Conservation (phyloP, 148 eudicot genomes). For the Silene latifolia region DNA sequence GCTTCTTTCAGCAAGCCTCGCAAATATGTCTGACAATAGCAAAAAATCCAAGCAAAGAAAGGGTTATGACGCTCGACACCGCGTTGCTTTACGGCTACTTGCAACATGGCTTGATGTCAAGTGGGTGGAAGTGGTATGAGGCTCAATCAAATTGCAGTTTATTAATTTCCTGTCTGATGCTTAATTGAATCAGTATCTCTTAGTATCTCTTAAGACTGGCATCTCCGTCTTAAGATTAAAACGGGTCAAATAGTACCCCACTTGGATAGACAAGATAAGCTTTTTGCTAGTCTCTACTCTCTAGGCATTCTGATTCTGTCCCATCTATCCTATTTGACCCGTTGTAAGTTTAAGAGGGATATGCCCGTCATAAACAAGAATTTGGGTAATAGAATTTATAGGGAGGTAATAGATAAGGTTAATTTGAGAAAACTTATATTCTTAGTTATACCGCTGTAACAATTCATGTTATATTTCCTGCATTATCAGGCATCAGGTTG, state of each 20-base stretch:
- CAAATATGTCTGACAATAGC: conserved; percentile 52
- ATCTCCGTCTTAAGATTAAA: no score
- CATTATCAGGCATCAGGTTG: conserved; percentile 9
- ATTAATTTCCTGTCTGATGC: background rate
- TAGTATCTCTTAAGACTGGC: no score
- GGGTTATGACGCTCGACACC: conserved; percentile 94
- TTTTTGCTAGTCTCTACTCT: no score
- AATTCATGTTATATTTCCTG: background rate
- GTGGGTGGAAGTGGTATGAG: conserved; percentile 77
- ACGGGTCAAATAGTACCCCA: no score
- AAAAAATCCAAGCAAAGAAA: conserved; percentile 47
- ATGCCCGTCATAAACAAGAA: no score
- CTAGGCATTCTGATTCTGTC: no score
- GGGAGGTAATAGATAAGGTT: background rate
- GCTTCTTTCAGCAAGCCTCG: conserved; percentile 91
- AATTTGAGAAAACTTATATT: background rate
- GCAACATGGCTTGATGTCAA: conserved; percentile 84
- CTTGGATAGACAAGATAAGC: no score
- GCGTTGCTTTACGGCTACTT: conserved; percentile 80
- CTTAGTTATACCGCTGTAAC: background rate
- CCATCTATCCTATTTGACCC: no score
- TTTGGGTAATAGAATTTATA: background rate
- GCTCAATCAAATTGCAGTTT: conserved; percentile 2
- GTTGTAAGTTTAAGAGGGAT: no score
- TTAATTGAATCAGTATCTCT: background rate